phyloP scores from a whole-genome alignment of 345 rosid species.

The Turnera subulata region DNA sequence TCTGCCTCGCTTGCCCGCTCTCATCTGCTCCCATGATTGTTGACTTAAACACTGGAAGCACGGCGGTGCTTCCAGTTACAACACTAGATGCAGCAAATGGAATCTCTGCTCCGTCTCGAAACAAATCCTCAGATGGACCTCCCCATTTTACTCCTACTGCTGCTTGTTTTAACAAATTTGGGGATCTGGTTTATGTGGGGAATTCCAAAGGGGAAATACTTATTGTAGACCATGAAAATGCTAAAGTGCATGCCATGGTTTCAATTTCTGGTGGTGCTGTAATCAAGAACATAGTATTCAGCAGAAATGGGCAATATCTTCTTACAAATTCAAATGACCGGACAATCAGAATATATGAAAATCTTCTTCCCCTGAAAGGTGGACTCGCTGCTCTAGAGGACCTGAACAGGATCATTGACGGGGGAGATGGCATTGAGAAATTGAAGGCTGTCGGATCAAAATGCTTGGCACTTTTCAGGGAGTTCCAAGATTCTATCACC shows the following conservation, averaged over 20 bases:
- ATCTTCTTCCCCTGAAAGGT: conserved; percentile 74
- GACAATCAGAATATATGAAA: conserved; percentile 82
- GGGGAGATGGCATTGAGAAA: conserved; percentile 58
- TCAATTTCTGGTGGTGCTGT: conserved; percentile 65
- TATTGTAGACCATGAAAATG: conserved; percentile 64
- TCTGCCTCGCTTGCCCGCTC: conserved; percentile 86
- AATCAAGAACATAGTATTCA: conserved; percentile 80
- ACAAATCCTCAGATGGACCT: conserved; percentile 58
- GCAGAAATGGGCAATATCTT: conserved; percentile 85
- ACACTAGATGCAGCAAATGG: conserved; percentile 57
- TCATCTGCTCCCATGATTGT: conserved; percentile 95
- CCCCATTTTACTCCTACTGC: conserved; percentile 75
- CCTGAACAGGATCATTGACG: conserved; percentile 43
- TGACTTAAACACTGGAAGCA: conserved; percentile 58
- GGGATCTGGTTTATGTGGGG: conserved; percentile 92
- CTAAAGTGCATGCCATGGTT: conserved; percentile 61
- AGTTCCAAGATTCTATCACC: conserved; percentile 94
- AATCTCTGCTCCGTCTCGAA: conserved; percentile 53
- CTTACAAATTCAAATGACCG: conserved; percentile 97
- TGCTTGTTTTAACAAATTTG: conserved; percentile 91
- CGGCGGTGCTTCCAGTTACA: conserved; percentile 66
- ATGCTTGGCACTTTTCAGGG: conserved; percentile 78
- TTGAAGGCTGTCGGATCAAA: conserved; percentile 72
- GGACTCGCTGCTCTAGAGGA: conserved; percentile 47
- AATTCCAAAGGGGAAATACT: conserved; percentile 96